Evolutionary conservation across 2,329 filamentous ascomycete species (phyloP), one percentile per base, ranked within the genome.

Genomic region (Fusarium longipes): DNA sequence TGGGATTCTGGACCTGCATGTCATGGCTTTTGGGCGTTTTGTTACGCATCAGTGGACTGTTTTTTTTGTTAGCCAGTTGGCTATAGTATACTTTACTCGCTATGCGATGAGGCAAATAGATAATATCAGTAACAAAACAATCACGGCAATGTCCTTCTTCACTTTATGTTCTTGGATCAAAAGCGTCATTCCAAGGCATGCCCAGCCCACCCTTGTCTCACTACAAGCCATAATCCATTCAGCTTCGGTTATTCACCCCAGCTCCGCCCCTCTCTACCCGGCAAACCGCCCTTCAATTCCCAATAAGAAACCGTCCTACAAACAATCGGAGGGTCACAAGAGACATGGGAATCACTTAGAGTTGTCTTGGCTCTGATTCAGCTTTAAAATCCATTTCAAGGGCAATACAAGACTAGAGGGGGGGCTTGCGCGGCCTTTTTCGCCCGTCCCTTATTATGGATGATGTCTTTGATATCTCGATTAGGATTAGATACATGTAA

Each of bases 391-490:
- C 38, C 33, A 22, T 4, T 25, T 17, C n/a, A 43, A 29, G 7
- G 14, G 20, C 35, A 36, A 24, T 15, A 20, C 6, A 33, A 33
- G 29, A 30, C 25, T 12, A 29, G 20, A 30, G 38, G 38, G 38
- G 38, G 27, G 18, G 60, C 60, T 63, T 64, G 61, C 61, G 62
- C 47, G 60, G 54, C 60, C 33, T 60, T 45, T 50, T 20, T 10
- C 12, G 27, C 33, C 17, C 20, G n/a, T 40, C 14, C 12, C 30
- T 24, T 27, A 11, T 22, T 17, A 5, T 14, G 29, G 38, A 63
- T 63, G 58, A 63, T 63, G 60, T 51, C 51, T 47, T 57, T 63
- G 51, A 65, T 36, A 38, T 30, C 62, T 65, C 32, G 32, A 65
- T 65, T 35, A 18, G 54, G 62, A 18, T 49, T 65, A 65, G 60